Evolutionary conservation across 441 rosid genomes (phyloP).

Genomic region (Dalechampia spathulata): DNA sequence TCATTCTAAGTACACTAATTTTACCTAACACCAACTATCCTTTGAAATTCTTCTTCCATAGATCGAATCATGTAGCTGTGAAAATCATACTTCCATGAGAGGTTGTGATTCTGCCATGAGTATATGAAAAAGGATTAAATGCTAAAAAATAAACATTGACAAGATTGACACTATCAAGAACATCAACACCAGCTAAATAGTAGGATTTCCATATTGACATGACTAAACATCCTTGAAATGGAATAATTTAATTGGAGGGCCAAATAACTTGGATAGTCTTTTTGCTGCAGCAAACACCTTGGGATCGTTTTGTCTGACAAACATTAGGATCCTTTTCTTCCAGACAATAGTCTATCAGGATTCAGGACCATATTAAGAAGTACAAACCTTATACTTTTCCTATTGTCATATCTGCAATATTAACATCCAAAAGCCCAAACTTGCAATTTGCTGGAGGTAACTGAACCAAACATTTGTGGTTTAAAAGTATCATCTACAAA

Average conservation of each 20-base stretch:
- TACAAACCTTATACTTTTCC: too few relatives aligned
- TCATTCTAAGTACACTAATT: neutral
- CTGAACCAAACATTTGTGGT: neutral
- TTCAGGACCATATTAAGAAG: too few relatives aligned
- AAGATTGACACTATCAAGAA: neutral
- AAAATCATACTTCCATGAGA: constrained; percentile 61
- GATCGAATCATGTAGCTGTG: constrained; percentile 94
- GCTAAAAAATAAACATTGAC: neutral
- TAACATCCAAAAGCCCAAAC: neutral
- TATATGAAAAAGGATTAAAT: constrained; percentile 9
- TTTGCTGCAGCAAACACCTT: too few relatives aligned
- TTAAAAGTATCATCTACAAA: neutral
- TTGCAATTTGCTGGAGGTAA: neutral
- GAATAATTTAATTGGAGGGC: neutral
- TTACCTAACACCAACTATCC: constrained; percentile 85
- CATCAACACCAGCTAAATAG: neutral
- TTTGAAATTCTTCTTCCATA: constrained; percentile 94
- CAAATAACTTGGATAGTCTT: too few relatives aligned
- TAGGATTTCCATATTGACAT: neutral
- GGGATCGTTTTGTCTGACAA: too few relatives aligned
- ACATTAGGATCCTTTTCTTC: too few relatives aligned
- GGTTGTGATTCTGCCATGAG: constrained; percentile 72
- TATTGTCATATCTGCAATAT: neutral
- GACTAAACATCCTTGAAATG: neutral
- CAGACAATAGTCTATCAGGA: too few relatives aligned